Evolutionary conservation across 2,329 filamentous ascomycete genomes (phyloP).

Genomic region (Beauveria asiatica): DNA sequence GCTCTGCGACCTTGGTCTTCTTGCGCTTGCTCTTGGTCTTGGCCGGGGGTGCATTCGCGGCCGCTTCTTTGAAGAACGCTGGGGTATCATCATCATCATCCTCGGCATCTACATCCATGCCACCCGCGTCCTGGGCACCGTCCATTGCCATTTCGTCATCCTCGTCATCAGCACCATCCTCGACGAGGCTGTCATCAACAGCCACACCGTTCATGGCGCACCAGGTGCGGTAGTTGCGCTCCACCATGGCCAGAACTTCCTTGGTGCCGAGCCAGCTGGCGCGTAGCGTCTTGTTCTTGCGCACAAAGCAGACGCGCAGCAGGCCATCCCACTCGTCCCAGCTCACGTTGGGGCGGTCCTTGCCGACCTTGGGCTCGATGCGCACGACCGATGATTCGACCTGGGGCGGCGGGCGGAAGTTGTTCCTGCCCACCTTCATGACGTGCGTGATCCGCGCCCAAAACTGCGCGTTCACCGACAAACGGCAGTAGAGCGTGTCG

Average conservation of each 20-base stretch:
- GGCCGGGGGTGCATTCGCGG: slow-evolving; percentile 26
- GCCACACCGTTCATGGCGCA: slow-evolving; percentile 78
- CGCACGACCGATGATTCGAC: slow-evolving; percentile 89
- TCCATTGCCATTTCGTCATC: slow-evolving; percentile 33
- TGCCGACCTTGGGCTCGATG: slow-evolving; percentile 76
- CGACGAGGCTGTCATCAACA: slow-evolving; percentile 58
- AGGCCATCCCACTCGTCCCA: slow-evolving; percentile 96
- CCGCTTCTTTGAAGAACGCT: slow-evolving; percentile 68
- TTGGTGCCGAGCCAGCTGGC: slow-evolving; percentile 73
- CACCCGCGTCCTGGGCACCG: slow-evolving; percentile 37
- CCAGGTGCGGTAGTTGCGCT: slow-evolving; percentile 81
- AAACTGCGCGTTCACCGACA: slow-evolving; percentile 91
- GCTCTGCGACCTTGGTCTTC: slow-evolving; percentile 69
- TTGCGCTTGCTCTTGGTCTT: slow-evolving; percentile 63
- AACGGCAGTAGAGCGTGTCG: slow-evolving; percentile 81
- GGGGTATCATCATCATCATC: slow-evolving; percentile 72
- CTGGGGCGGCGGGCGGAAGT: slow-evolving; percentile 89
- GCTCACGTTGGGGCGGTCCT: slow-evolving; percentile 70
- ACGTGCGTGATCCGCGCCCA: slow-evolving; percentile 60
- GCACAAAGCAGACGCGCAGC: slow-evolving; percentile 58
- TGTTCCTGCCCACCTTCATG: slow-evolving; percentile 92
- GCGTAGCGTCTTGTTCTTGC: slow-evolving; percentile 86
- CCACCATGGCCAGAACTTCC: slow-evolving; percentile 73
- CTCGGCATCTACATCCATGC: slow-evolving; percentile 45
- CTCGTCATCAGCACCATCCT: slow-evolving; percentile 35